Percentiles rank a stretch among this genome's conserved stretches.
These are phyloP conservation scores for Phytopythium montanum DNA, from an alignment of 352 stramenopile genomes.

Conservation along the genomic window DNA sequence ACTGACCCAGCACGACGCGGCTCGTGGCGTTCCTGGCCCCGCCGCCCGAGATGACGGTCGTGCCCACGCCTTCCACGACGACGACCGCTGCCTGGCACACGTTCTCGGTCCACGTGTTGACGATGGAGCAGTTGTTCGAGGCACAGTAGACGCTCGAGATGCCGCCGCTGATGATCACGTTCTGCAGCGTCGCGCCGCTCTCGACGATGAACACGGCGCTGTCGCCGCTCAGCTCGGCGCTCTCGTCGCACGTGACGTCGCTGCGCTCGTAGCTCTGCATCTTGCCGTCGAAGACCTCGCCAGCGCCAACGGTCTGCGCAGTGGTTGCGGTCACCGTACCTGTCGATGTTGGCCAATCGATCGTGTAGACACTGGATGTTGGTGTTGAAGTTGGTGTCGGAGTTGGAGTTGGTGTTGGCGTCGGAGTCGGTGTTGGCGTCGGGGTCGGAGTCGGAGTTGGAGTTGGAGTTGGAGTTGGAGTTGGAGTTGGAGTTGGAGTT, in stretches of 20 bases:
- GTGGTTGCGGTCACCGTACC: constrained; percentile 34
- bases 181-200: constrained; percentile 50
- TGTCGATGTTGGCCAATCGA: constrained; percentile 43
- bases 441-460: constrained; percentile 3
- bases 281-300: constrained; percentile 46
- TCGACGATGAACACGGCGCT: constrained; percentile 66
- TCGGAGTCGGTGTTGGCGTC: constrained; percentile 4
- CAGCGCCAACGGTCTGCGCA: constrained; percentile 19
- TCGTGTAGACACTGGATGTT: constrained; percentile 11
- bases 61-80: constrained; percentile 46
- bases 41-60: constrained; percentile 53
- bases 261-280: constrained; percentile 62
- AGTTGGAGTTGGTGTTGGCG: constrained; percentile 8
- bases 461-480: constrained; percentile 7
- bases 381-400: constrained; percentile 8
- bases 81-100: constrained; percentile 50
- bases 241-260: constrained; percentile 38
- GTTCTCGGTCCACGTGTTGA: constrained; percentile 56
- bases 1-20: constrained; percentile 45
- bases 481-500: not conserved
- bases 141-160: constrained; percentile 47
- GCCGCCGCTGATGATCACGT: constrained; percentile 54
- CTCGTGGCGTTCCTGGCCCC: constrained; percentile 37
- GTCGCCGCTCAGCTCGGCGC: constrained; percentile 22
- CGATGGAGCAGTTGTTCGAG: constrained; percentile 55